Base-by-base conservation (phyloP, 2,329 filamentous ascomycete genomes). In the Alternaria atra region DNA sequence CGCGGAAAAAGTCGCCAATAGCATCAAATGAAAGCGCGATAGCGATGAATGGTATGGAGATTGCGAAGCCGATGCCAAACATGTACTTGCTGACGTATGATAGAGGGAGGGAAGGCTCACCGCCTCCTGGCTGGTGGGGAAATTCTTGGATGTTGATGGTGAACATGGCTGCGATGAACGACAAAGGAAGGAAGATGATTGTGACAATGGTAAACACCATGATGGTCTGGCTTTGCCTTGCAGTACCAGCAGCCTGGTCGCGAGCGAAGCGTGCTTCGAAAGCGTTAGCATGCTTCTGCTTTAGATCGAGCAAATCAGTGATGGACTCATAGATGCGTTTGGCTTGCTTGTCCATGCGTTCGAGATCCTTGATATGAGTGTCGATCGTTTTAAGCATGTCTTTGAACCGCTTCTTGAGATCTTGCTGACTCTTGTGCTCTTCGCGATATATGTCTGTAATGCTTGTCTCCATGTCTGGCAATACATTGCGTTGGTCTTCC, bases 261-360 rank as follows among this genome's bases (percentile, higher is more conserved):
- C 85, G 80, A 0, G 85, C 84, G 53, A 86, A 89, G 3, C 87
- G 84, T 1, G 88, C 88, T 71, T 90, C 88, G 47, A 89, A 85
- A 0, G 87, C 87, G 75, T 90, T 90, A 64, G 87, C 87, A 59
- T 90, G 87, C 73, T 90, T 90, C 68, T 91, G 88, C 69, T 91
- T 91, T 1, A 90, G 81, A 64, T 90, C 88, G 0, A 91, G 83
- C 5, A 90, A 78, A 65, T 90, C 85, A 0, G 85, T 88, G 44
- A 90, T 83, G 58, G 83, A 85, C 43, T 83, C 78, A 69, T 89
- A 89, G 61, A 89, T 86, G 23, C 84, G 82, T 58, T 85, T 81
- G 0, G 88, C 87, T 72, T 89, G 87, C 52, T 84, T 83, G 68
- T 88, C 85, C 87, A 90, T 90, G 15, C 87, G 82, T 34, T 84